A percentile compares a stretch with the other conserved stretches of the same genome.
These are phyloP conservation scores for Xerocomellus intermedius DNA, from an alignment of 768 basidiomycete genomes.

Conservation along the genomic window DNA sequence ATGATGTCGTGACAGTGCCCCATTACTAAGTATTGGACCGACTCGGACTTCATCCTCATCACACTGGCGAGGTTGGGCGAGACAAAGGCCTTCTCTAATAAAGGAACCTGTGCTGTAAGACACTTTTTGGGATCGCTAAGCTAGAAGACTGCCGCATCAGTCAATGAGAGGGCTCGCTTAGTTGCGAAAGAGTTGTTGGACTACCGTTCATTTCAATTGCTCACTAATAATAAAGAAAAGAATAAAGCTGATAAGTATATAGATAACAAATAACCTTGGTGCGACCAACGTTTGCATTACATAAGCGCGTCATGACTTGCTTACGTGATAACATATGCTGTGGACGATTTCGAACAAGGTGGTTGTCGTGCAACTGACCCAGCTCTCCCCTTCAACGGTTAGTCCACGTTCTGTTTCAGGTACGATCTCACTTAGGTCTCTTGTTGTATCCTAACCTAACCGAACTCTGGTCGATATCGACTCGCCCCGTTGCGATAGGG, in stretches of 20 bases:
- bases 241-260: no score
- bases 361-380: background rate
- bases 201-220: no score
- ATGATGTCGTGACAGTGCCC: background rate
- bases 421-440: background rate
- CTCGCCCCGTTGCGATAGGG: background rate
- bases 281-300: conserved; percentile 7
- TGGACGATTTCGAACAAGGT: background rate
- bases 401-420: background rate
- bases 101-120: no score
- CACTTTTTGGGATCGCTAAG: no score
- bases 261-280: no score
- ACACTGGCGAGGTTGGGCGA: no score
- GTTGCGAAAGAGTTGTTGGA: no score
- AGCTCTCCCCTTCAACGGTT: background rate
- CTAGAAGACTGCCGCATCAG: no score
- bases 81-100: no score
- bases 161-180: no score
- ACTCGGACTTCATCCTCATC: no score
- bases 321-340: conserved; percentile 12
- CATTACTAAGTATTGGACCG: background rate
- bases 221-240: no score
- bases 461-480: background rate
- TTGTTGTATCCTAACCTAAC: background rate
- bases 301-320: background rate